Conservation (phyloP, 2,329 filamentous ascomycete genomes). For the Chrysoporthe puriensis region DNA sequence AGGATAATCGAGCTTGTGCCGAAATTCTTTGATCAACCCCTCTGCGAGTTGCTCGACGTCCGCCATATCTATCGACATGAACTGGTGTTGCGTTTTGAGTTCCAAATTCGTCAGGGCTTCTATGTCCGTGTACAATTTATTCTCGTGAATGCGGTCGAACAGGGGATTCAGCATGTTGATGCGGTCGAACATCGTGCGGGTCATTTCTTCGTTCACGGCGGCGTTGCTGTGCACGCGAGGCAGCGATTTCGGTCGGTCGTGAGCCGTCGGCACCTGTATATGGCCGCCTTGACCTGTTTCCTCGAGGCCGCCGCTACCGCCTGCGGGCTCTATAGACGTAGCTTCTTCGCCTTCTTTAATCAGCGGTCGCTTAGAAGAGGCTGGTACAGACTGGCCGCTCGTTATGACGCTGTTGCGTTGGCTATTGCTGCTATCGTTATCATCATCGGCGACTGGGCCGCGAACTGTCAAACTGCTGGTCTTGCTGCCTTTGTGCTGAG, state of each 20-base stretch:
- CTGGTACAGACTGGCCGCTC: not conserved
- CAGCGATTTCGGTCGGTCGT: not conserved
- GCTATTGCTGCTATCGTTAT: not conserved
- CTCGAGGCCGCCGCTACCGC: not conserved
- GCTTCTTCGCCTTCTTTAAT: not conserved
- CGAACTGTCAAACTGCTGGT: no score
- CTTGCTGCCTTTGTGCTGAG: not conserved
- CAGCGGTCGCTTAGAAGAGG: not conserved
- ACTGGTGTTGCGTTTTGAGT: not conserved
- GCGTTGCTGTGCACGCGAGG: not conserved
- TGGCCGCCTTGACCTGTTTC: no score
- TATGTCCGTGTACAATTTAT: not conserved
- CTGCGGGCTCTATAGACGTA: not conserved
- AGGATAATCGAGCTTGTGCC: not conserved
- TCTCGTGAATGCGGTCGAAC: slow-evolving; percentile 3
- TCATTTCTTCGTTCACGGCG: not conserved
- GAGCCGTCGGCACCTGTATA: not conserved
- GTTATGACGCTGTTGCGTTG: not conserved
- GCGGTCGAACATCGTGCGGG: not conserved
- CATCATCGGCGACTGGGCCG: no score
- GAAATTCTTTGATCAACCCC: not conserved
- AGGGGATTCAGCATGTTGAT: slow-evolving; percentile 5
- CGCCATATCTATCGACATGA: not conserved
- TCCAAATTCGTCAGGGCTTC: not conserved
- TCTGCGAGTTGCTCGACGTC: not conserved